Evolutionary conservation across 2,329 filamentous ascomycete genomes (phyloP), one percentile per base, ranked within the genome.

Genomic region (Daldinia sp.): DNA sequence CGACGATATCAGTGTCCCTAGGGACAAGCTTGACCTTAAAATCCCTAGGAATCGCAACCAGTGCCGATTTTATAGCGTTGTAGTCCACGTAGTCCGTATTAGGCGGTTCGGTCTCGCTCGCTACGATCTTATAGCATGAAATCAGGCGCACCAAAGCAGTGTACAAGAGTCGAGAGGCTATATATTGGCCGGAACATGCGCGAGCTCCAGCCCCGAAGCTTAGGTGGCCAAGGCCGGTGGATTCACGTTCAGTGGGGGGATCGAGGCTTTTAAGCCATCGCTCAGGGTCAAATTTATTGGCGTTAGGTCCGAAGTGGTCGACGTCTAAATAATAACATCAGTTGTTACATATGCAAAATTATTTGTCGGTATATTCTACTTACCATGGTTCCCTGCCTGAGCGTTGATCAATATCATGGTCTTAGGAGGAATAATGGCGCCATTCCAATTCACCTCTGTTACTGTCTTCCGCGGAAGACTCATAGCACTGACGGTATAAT

Each of bases 21-120:
- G 86, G 85, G 15, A 87, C 78, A n/a, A 89, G 75, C 72, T 80
- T 85, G 4, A 89, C 83, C 72, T 87, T 87, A 75, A 89, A 89
- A 50, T 87, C 83, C 50, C 83, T 77, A 0, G 87, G 88, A 57
- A 89, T 89, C 0, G 88, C 87, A 12, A 89, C 87, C 37, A 89
- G 72, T 0, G 87, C 87, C 1, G 83, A 84, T 77, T 89, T 89
- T 72, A 88, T 84, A 72, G 86, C 82, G 70, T 89, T 89, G 72
- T 89, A 89, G 4, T 89, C 87, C 4, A 89, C 84, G 68, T 89
- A 89, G 73, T 89, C 86, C 0, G 87, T 89, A 69, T 88, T 89
- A 0, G 87, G 87, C 0, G 87, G 87, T 48, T 83, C 78, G 0
- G 75, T 73, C 57, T 83, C 79, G 71, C 80, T 82, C 26, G 86